Evolutionary conservation across 176 grass and related monocot genomes (phyloP).

Genomic region (Rhynchospora breviuscula): DNA sequence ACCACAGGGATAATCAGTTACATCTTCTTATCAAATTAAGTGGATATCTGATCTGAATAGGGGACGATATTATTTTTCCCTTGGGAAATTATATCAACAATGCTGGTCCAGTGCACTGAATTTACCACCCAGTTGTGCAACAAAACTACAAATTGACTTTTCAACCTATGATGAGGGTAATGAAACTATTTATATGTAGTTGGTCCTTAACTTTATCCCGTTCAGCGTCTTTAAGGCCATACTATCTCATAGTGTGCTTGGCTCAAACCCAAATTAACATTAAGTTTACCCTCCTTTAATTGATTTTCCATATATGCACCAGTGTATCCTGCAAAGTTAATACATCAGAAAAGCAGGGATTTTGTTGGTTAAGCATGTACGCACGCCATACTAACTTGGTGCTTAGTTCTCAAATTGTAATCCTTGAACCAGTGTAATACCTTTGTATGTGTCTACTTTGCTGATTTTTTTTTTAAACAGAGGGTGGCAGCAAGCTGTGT

Average conservation of each 20-base stretch:
- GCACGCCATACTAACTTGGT: background rate
- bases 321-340: background rate
- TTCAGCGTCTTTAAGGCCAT: background rate
- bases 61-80: background rate
- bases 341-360: background rate
- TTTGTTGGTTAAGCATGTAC: background rate
- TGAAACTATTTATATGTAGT: background rate
- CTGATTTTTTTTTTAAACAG: slow-evolving; percentile 29
- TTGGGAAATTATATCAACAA: background rate
- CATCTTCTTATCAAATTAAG: background rate
- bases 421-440: slow-evolving; percentile 1
- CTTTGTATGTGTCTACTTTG: background rate
- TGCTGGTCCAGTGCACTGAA: background rate
- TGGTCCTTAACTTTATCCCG: background rate
- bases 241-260: background rate
- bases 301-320: background rate
- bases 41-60: background rate
- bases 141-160: background rate
- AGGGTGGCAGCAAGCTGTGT: slow-evolving; percentile 88
- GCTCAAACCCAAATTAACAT: background rate
- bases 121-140: background rate
- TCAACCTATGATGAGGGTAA: background rate
- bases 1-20: background rate
- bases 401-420: background rate
- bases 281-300: background rate